Evolutionary conservation across 441 rosid species (phyloP).

Genomic region (Erysimum pusillum): DNA sequence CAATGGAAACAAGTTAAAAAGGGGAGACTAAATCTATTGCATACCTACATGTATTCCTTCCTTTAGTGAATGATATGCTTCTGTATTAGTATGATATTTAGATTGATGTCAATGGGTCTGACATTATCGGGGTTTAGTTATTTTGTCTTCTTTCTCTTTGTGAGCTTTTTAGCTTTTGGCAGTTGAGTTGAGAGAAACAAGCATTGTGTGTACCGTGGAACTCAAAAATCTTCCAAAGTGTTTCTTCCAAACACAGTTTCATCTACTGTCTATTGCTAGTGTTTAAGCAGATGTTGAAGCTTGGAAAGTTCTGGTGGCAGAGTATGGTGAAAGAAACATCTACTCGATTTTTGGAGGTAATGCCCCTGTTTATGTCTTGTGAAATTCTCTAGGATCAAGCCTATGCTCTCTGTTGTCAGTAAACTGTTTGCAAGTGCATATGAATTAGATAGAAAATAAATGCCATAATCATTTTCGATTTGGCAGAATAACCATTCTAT

Average conservation of each 20-base stretch:
- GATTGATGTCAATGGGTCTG: constrained; percentile 39
- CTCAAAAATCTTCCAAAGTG: constrained; percentile 8
- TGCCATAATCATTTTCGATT: neutral
- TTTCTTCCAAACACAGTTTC: constrained; percentile 13
- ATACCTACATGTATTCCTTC: constrained; percentile 23
- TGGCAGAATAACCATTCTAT: neutral
- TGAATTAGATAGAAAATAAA: neutral
- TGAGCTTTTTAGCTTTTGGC: constrained; percentile 19
- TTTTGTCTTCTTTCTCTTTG: constrained; percentile 10
- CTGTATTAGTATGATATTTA: constrained; percentile 43
- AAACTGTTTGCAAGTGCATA: neutral
- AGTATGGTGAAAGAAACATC: neutral
- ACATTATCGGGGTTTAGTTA: constrained; percentile 29
- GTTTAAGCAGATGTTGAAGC: constrained; percentile 1
- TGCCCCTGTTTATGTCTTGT: neutral
- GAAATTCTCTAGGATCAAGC: neutral
- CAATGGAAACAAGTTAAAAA: constrained; percentile 55
- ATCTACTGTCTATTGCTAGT: constrained; percentile 14
- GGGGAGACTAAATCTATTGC: neutral
- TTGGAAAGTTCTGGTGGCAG: neutral
- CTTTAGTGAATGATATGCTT: constrained; percentile 42
- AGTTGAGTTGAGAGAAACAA: constrained; percentile 29
- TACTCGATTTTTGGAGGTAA: neutral
- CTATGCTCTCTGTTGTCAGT: neutral
- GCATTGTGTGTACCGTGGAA: constrained; percentile 31